These are phyloP conservation scores for Fragilaria crotonensis DNA, from an alignment of 108 stramenopile genomes.

Conservation along the genomic window DNA sequence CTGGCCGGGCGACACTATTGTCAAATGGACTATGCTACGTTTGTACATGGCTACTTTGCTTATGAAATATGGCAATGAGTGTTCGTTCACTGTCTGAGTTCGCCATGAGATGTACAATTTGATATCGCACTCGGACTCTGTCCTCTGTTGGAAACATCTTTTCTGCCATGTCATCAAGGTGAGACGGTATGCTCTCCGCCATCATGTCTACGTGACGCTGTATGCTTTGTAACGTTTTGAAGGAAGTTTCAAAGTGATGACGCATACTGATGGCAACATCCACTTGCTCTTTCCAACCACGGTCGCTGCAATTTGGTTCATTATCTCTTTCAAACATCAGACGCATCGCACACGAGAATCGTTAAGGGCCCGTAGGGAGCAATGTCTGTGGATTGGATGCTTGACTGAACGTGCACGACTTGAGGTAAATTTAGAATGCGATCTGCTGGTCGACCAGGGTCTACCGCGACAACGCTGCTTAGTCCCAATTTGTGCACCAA, in stretches of 20 bases:
- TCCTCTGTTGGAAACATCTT: slow-evolving; percentile 4
- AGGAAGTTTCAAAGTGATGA: slow-evolving; percentile 46
- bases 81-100: slow-evolving; percentile 44
- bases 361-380: slow-evolving; percentile 30
- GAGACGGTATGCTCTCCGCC: slow-evolving; percentile 10
- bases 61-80: slow-evolving; percentile 32
- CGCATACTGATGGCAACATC: slow-evolving; percentile 28
- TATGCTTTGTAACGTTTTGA: slow-evolving; percentile 35
- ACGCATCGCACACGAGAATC: slow-evolving; percentile 48
- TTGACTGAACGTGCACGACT: slow-evolving; percentile 26
- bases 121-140: slow-evolving; percentile 10
- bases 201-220: slow-evolving; percentile 18
- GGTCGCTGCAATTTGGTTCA: slow-evolving; percentile 19
- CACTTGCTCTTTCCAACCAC: slow-evolving; percentile 10
- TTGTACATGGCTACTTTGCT: no score
- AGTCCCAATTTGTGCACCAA: slow-evolving; percentile 19
- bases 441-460: slow-evolving; percentile 33
- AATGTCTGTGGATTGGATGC: slow-evolving; percentile 15
- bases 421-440: slow-evolving; percentile 24
- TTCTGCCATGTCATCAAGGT: slow-evolving; percentile 17
- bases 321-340: slow-evolving; percentile 18
- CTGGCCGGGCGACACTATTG: no score
- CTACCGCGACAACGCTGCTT: slow-evolving; percentile 25
- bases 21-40: no score
- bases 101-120: slow-evolving; percentile 44